Evolutionary conservation across 805 yeast genomes (phyloP).

Genomic region (Candida palmyrensis): DNA sequence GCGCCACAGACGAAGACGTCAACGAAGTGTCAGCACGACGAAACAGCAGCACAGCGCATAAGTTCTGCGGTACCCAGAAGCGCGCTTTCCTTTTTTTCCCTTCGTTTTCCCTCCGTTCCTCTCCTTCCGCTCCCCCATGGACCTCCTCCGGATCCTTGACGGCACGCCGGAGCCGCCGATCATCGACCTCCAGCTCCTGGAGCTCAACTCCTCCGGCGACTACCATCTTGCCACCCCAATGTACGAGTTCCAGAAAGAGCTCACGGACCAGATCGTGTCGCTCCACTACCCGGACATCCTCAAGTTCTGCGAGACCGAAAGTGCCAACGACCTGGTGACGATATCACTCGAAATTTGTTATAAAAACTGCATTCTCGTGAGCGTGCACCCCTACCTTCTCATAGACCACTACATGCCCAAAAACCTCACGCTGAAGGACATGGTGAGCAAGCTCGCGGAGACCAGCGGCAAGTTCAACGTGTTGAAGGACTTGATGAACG

Average conservation of each 20-base stretch:
- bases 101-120: too few relatives aligned
- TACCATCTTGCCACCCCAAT: conserved; percentile 79
- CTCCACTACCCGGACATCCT: conserved; percentile 87
- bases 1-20: too few relatives aligned
- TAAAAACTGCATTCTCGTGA: conserved; percentile 69
- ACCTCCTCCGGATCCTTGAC: conserved; percentile 68
- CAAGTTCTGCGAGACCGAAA: conserved; percentile 69
- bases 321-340: conserved; percentile 48
- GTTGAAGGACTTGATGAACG: conserved; percentile 55
- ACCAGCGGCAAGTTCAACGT: conserved; percentile 83
- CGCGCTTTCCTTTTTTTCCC: too few relatives aligned
- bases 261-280: conserved; percentile 88
- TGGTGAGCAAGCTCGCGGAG: conserved; percentile 63
- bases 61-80: too few relatives aligned
- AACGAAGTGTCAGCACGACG: too few relatives aligned
- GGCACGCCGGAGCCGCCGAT: conserved; percentile 82
- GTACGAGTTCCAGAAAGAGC: conserved; percentile 80
- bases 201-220: conserved; percentile 48
- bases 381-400: conserved; percentile 84
- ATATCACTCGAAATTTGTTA: conserved; percentile 75
- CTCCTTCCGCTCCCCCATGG: too few relatives aligned
- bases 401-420: conserved; percentile 86
- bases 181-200: conserved; percentile 49
- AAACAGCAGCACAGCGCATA: too few relatives aligned
- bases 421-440: conserved; percentile 63